These are phyloP conservation scores for Acaromyces ingoldii DNA, from an alignment of 1,284 basidiomycete species.

Conservation along the genomic window DNA sequence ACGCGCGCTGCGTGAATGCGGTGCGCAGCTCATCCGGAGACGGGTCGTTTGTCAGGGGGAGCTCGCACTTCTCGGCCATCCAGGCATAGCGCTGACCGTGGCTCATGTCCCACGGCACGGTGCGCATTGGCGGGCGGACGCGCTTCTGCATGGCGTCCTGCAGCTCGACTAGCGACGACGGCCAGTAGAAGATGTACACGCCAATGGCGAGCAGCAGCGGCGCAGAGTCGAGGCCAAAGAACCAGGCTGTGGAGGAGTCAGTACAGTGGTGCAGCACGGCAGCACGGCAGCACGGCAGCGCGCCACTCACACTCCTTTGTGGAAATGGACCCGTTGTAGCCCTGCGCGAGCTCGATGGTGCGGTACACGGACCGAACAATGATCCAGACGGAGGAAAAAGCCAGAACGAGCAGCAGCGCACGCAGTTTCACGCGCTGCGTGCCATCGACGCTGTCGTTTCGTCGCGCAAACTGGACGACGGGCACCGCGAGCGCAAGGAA, in stretches of 20 bases:
- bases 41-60: too few relatives aligned
- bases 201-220: constrained; percentile 25
- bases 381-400: constrained; percentile 8
- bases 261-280: too few relatives aligned
- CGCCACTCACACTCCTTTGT: too few relatives aligned
- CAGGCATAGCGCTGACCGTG: too few relatives aligned
- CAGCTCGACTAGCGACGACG: constrained; percentile 14
- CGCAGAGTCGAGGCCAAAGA: constrained; percentile 22
- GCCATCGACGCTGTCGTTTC: background rate
- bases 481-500: constrained; percentile 15
- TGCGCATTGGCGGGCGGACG: too few relatives aligned
- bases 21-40: too few relatives aligned
- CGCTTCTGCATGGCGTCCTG: too few relatives aligned
- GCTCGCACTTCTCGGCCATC: too few relatives aligned
- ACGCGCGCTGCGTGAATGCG: too few relatives aligned
- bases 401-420: background rate
- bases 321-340: constrained; percentile 20
- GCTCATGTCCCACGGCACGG: too few relatives aligned
- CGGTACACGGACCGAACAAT: constrained; percentile 26
- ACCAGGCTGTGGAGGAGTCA: too few relatives aligned
- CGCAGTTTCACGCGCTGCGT: background rate
- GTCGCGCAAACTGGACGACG: background rate
- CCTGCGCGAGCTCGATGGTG: constrained; percentile 30
- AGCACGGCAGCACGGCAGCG: too few relatives aligned
- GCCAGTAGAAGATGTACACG: constrained; percentile 21